A percentile compares a stretch with the other conserved stretches of the same genome.
These are phyloP conservation scores for Globisporangium echinulatum DNA, from an alignment of 352 stramenopile genomes.

Conservation along the genomic window DNA sequence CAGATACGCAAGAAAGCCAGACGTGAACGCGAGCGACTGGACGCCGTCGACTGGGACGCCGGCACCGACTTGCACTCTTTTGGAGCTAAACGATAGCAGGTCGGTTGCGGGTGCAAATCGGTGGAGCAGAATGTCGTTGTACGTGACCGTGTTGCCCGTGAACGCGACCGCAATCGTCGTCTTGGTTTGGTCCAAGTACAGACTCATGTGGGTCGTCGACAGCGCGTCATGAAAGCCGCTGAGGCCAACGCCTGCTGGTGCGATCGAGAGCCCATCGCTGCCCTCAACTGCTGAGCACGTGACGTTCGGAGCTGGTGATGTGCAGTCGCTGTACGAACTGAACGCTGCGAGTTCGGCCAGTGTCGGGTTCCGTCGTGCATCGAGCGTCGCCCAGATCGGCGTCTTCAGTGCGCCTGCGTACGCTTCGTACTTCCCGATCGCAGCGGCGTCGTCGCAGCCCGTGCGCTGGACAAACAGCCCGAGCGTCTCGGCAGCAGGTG, in stretches of 20 bases:
- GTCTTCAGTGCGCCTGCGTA: slow-evolving; percentile 44
- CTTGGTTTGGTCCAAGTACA: slow-evolving; percentile 14
- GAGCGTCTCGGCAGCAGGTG: slow-evolving; percentile 23
- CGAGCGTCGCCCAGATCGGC: slow-evolving; percentile 18
- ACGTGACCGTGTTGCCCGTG: slow-evolving; percentile 1
- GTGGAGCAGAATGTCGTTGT: slow-evolving; percentile 11
- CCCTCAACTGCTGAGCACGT: slow-evolving; percentile 14
- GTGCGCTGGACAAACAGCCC: slow-evolving; percentile 48
- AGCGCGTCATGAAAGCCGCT: slow-evolving; percentile 11
- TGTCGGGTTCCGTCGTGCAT: slow-evolving; percentile 15
- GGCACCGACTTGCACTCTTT: slow-evolving; percentile 29
- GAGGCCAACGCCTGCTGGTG: slow-evolving; percentile 9
- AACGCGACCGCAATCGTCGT: slow-evolving; percentile 13
- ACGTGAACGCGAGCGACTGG: slow-evolving; percentile 59
- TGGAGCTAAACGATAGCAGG: slow-evolving; percentile 22
- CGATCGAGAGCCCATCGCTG: slow-evolving; percentile 6
- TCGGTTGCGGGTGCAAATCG: slow-evolving; percentile 21
- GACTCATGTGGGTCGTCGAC: neutral
- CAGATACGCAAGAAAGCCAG: slow-evolving; percentile 63
- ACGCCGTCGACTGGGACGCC: slow-evolving; percentile 58
- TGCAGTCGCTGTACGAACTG: slow-evolving; percentile 14
- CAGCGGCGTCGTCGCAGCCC: slow-evolving; percentile 51
- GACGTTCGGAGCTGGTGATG: slow-evolving; percentile 6
- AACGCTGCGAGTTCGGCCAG: slow-evolving; percentile 15
- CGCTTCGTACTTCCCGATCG: slow-evolving; percentile 58